A percentile compares a stretch with the other conserved stretches of the same genome.
Evolutionary conservation across 306 rosid genomes (phyloP).

Genomic region (Dalbergia cochinchinensis): DNA sequence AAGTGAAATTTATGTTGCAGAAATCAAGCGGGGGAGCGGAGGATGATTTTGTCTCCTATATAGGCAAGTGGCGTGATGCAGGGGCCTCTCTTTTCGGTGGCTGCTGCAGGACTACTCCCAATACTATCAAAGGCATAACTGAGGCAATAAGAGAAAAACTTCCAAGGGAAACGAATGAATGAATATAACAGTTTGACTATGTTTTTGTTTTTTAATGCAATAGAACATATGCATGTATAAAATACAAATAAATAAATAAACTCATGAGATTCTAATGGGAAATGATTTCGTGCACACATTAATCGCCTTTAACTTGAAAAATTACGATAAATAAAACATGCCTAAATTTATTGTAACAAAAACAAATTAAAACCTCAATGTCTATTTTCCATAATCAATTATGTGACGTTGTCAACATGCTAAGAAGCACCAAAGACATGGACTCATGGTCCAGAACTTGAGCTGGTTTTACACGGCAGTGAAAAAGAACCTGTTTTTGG

Average conservation of each 20-base stretch:
- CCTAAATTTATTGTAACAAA: not conserved
- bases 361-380: too few species aligned
- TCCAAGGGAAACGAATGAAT: conserved; percentile 6
- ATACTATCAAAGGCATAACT: conserved; percentile 75
- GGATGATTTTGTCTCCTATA: conserved; percentile 77
- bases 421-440: too few species aligned
- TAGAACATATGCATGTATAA: too few species aligned
- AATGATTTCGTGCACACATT: not conserved
- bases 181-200: conserved; percentile 23
- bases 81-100: conserved; percentile 94
- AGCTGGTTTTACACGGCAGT: too few species aligned
- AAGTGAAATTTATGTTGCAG: conserved; percentile 49
- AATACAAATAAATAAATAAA: not conserved
- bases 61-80: conserved; percentile 78
- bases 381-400: too few species aligned
- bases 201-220: not conserved
- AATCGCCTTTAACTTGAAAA: not conserved
- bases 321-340: not conserved
- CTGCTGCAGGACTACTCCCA: conserved; percentile 92
- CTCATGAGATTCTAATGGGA: not conserved
- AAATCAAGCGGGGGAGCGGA: conserved; percentile 58
- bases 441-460: too few species aligned
- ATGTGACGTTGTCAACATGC: too few species aligned
- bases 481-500: too few species aligned
- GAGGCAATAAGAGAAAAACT: conserved; percentile 56